Evolutionary conservation across 2,329 filamentous ascomycete genomes (phyloP).

Genomic region (Penicillium sp.): DNA sequence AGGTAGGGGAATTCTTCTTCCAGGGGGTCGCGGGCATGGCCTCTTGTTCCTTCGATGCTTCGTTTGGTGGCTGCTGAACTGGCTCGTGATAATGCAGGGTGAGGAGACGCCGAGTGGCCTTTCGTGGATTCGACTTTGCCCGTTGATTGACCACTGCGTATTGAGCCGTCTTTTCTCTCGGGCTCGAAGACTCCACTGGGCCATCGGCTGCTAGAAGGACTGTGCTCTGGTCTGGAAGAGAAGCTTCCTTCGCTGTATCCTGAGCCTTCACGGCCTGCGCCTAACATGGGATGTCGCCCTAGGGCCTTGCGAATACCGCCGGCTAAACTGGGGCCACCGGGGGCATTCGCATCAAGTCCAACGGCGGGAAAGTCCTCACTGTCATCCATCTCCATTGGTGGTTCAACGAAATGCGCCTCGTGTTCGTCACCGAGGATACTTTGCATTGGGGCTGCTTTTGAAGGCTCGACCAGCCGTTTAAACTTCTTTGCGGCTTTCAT

Average conservation of each 20-base stretch:
- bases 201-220: slow-evolving; percentile 12
- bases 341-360: slow-evolving; percentile 13
- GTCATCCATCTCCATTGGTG: slow-evolving; percentile 50
- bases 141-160: slow-evolving; percentile 19
- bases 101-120: slow-evolving; percentile 26
- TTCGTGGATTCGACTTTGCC: slow-evolving; percentile 16
- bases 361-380: slow-evolving; percentile 29
- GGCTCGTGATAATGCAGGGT: slow-evolving; percentile 26
- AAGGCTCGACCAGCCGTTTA: slow-evolving; percentile 64
- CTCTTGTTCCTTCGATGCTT: slow-evolving; percentile 48
- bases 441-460: slow-evolving; percentile 50
- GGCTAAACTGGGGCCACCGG: slow-evolving; percentile 36
- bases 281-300: slow-evolving; percentile 48
- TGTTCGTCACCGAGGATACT: slow-evolving; percentile 55
- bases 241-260: slow-evolving; percentile 10
- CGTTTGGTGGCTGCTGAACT: slow-evolving; percentile 33
- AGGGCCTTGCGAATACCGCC: slow-evolving; percentile 48
- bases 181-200: slow-evolving; percentile 16
- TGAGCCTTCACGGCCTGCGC: slow-evolving; percentile 19
- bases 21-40: slow-evolving; percentile 59
- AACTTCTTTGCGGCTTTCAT: slow-evolving; percentile 90
- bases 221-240: slow-evolving; percentile 13
- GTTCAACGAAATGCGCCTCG: slow-evolving; percentile 52
- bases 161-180: slow-evolving; percentile 15
- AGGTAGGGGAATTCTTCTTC: slow-evolving; percentile 65